These are phyloP conservation scores for Phytophthora cryptogea DNA, from an alignment of 352 stramenopile species.

Conservation along the genomic window DNA sequence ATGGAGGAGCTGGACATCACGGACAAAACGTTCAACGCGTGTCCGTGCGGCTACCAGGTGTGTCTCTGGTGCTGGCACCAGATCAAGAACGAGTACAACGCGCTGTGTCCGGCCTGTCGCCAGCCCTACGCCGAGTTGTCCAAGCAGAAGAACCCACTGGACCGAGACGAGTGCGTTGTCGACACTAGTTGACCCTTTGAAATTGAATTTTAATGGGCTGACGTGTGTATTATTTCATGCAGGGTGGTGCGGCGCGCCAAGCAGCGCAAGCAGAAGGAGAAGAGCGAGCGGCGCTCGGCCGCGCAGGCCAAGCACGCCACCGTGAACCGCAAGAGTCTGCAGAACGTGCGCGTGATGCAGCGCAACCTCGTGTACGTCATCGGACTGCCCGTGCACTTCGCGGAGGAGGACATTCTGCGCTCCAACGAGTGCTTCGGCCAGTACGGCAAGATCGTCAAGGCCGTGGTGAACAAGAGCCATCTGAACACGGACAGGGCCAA, in stretches of 20 bases:
- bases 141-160: constrained; percentile 92
- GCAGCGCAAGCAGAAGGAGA: constrained; percentile 87
- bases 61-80: constrained; percentile 99
- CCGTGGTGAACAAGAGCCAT: constrained; percentile 91
- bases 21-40: constrained; percentile 98
- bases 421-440: constrained; percentile 92
- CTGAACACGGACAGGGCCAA: constrained; percentile 71
- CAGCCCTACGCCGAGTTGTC: constrained; percentile 94
- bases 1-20: constrained; percentile 99
- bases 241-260: constrained; percentile 81
- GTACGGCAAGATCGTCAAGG: constrained; percentile 94
- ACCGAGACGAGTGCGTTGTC: constrained; percentile 91
- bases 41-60: constrained; percentile 98
- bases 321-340: constrained; percentile 81
- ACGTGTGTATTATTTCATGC: not conserved
- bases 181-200: not conserved
- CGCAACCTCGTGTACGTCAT: constrained; percentile 96
- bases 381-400: constrained; percentile 84
- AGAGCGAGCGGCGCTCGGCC: constrained; percentile 68
- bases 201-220: constrained; percentile 1
- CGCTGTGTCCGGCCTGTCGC: constrained; percentile 97
- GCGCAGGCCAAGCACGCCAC: constrained; percentile 41
- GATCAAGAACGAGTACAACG: constrained; percentile 99
- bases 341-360: constrained; percentile 93
- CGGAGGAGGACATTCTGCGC: constrained; percentile 83